Base-by-base conservation (phyloP, 2,329 filamentous ascomycete species). In the Furcasterigmium furcatum region DNA sequence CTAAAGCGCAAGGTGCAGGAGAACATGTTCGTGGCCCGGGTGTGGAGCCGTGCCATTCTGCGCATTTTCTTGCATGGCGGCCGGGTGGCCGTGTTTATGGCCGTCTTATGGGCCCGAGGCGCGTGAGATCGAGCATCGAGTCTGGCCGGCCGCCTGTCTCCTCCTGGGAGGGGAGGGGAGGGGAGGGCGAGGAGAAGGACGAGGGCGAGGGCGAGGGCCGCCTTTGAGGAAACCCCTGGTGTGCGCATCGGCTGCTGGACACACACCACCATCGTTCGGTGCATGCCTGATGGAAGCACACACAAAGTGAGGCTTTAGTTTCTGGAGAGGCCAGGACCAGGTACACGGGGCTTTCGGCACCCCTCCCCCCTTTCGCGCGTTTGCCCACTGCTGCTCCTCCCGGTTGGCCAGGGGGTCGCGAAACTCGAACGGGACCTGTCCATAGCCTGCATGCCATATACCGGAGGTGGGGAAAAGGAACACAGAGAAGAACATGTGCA, bases 1-100 rank as follows among this genome's bases (percentile, higher is more conserved):
- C 30, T 19, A 18, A 5, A 16, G 19, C 16, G 5, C 34, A 16
- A 34, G 34, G 16, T 10, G 34, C 18, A 27, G 34, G n/a, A 18
- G 12, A 18, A 45, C 20, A 41, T 41, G 41, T 20, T 30, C 35
- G 36, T 21, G 20, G 21, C 25, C 25, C 12, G 10, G 9, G 16
- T 45, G 48, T 43, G 46, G 46, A 48, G 43, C 30, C 19, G 13
- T 46, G 34, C 29, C 41, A 38, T 41, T 41, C 18, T 40, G 24
- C 29, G 27, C 14, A 16, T 41, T 27, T 19, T 34, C 44, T 32
- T 46, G 30, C 24, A 30, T 20, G 13, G 38, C 22, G 18, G 29
- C 34, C 44, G 18, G n/a, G 4, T 36, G 8, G 34, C 34, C 34
- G n/a, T 19, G n/a, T 20, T 20, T 36, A 18, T 18, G 16, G 12